Percentiles rank a stretch among this genome's conserved stretches.
Evolutionary conservation across 805 yeast species (phyloP).

Genomic region (Pichia paraexigua): DNA sequence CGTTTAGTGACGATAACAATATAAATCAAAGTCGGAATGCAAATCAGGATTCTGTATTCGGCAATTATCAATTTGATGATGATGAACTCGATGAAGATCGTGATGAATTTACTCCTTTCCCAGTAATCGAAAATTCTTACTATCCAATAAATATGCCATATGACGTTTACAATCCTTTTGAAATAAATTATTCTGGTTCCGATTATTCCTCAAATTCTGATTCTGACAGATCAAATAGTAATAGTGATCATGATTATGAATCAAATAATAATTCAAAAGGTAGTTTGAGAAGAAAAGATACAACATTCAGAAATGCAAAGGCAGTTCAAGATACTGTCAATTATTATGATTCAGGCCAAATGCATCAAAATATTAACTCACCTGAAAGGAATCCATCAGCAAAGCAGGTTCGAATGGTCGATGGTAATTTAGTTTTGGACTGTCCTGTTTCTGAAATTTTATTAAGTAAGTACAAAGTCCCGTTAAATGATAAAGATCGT

Average conservation of each 20-base stretch:
- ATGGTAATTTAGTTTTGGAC: conserved; percentile 79
- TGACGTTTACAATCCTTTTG: conserved; percentile 26
- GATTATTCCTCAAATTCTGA: conserved; percentile 16
- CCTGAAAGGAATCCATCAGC: conserved; percentile 18
- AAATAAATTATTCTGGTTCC: conserved; percentile 17
- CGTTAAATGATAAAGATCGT: conserved; percentile 34
- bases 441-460: conserved; percentile 79
- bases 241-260: background rate
- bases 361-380: background rate
- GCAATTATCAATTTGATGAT: conserved; percentile 15
- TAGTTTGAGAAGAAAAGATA: conserved; percentile 5
- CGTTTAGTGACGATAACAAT: background rate
- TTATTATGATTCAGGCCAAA: conserved; percentile 6
- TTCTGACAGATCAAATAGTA: conserved; percentile 1
- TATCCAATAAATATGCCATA: conserved; percentile 27
- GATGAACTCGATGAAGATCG: conserved; percentile 23
- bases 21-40: background rate
- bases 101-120: conserved; percentile 29
- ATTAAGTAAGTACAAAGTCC: conserved; percentile 41
- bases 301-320: conserved; percentile 10
- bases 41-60: background rate
- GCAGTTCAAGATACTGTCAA: conserved; percentile 12
- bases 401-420: conserved; percentile 44
- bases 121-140: conserved; percentile 26
- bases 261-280: background rate